Conservation (phyloP, 768 basidiomycete species). For the Xerocomellus amylosporus region DNA sequence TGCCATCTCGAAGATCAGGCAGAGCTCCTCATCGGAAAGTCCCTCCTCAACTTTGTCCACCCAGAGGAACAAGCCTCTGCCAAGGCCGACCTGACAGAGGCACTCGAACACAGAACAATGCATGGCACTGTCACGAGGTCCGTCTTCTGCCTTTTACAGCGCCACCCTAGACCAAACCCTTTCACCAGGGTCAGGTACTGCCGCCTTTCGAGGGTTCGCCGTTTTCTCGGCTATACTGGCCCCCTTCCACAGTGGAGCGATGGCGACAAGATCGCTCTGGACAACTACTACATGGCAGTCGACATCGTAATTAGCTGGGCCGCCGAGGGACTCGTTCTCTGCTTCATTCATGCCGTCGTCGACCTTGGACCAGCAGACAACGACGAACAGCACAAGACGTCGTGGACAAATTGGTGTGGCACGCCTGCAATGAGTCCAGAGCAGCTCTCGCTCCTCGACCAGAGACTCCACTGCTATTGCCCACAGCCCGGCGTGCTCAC, state of each 20-base stretch:
- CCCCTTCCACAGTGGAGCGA: constrained; percentile 55
- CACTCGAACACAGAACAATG: constrained; percentile 69
- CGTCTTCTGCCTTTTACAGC: constrained; percentile 15
- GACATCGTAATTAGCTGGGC: constrained; percentile 91
- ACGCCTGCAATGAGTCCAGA: constrained; percentile 60
- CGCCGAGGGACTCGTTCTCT: constrained; percentile 80
- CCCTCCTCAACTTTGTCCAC: constrained; percentile 75
- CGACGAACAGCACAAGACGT: constrained; percentile 67
- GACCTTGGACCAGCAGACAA: constrained; percentile 71
- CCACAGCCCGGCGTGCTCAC: constrained; percentile 50
- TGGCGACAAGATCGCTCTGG: constrained; percentile 64
- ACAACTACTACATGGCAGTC: constrained; percentile 78
- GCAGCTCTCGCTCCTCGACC: constrained; percentile 58
- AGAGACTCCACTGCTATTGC: constrained; percentile 53
- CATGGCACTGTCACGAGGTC: constrained; percentile 84
- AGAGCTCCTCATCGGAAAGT: constrained; percentile 62
- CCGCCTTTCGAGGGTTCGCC: constrained; percentile 70
- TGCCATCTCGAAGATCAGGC: constrained; percentile 72
- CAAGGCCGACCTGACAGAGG: constrained; percentile 67
- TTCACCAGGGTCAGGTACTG: constrained; percentile 69
- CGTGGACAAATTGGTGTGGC: constrained; percentile 89
- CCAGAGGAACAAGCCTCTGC: constrained; percentile 81
- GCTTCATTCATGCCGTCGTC: constrained; percentile 82
- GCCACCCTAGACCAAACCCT: constrained; percentile 23
- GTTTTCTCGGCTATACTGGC: constrained; percentile 65